These are phyloP conservation scores for Solanum etuberosum DNA, from an alignment of 257 asterid species.

Conservation along the genomic window DNA sequence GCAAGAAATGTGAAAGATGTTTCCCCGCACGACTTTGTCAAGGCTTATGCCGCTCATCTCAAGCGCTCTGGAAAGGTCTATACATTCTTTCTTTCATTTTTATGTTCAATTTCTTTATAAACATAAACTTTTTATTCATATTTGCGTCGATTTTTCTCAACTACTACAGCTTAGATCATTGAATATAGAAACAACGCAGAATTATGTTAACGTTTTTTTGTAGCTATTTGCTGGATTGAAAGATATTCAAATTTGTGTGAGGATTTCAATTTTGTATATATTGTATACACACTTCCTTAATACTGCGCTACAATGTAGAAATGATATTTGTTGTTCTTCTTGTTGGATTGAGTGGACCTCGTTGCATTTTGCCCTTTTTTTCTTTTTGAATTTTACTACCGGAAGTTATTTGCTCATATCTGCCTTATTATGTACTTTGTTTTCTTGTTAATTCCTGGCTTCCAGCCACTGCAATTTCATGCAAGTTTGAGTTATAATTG, in stretches of 20 bases:
- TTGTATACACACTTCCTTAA: neutral
- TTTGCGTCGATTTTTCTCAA: neutral
- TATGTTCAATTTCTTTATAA: too few relatives aligned
- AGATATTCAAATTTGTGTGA: neutral
- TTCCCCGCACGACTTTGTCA: conserved; percentile 79
- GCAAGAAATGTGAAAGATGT: conserved; percentile 77
- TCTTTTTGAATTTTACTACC: neutral
- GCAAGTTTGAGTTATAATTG: neutral
- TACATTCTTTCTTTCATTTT: too few relatives aligned
- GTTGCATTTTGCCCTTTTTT: neutral
- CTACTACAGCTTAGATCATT: neutral
- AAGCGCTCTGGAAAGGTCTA: conserved; percentile 92
- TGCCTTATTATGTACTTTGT: neutral
- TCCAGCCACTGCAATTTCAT: neutral
- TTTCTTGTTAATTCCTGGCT: neutral
- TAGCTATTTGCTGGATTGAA: neutral
- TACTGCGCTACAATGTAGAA: neutral
- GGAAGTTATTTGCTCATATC: neutral
- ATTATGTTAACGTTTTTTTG: too few relatives aligned
- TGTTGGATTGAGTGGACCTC: neutral
- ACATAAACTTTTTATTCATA: too few relatives aligned
- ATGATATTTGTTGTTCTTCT: neutral
- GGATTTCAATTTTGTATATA: neutral
- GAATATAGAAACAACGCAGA: neutral
- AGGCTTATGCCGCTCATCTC: conserved; percentile 71